These are phyloP conservation scores for Fusarium annulatum DNA, from an alignment of 2,329 filamentous ascomycete species.

Conservation along the genomic window DNA sequence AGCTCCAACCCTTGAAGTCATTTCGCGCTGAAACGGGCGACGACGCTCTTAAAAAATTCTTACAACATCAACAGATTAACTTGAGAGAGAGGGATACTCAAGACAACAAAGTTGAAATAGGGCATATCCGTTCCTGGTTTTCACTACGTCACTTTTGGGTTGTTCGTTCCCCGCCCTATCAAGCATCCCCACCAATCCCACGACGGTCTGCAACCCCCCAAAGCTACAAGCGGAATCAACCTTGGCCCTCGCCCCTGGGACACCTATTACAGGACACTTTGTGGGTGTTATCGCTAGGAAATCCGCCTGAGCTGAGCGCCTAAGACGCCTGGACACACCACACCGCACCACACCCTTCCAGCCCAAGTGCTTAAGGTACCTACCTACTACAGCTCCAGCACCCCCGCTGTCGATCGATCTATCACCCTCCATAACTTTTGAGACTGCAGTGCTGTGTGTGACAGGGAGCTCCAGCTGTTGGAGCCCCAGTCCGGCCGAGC, in stretches of 20 bases:
- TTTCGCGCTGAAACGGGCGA: background rate
- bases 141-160: slow-evolving; percentile 30
- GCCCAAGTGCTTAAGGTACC: background rate
- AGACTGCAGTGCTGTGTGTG: background rate
- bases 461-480: slow-evolving; percentile 20
- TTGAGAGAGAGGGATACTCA: background rate
- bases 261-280: slow-evolving; percentile 18
- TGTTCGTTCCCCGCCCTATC: slow-evolving; percentile 24
- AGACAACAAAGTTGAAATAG: background rate
- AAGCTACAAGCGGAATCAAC: slow-evolving; percentile 1
- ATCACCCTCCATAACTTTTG: slow-evolving; percentile 1
- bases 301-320: slow-evolving; percentile 30
- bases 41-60: background rate
- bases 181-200: slow-evolving; percentile 25
- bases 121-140: slow-evolving; percentile 9
- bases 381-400: slow-evolving; percentile 7
- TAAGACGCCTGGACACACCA: slow-evolving; percentile 3
- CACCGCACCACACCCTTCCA: background rate
- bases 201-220: background rate
- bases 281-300: slow-evolving; percentile 27
- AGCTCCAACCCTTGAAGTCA: background rate
- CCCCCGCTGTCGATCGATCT: slow-evolving; percentile 38
- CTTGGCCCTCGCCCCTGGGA: slow-evolving; percentile 9
- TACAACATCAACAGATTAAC: background rate
- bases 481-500: slow-evolving; percentile 12